A percentile compares a stretch with the other conserved stretches of the same genome.
Evolutionary conservation across 176 grass and related monocot species (phyloP).

Genomic region (Avena atlantica): DNA sequence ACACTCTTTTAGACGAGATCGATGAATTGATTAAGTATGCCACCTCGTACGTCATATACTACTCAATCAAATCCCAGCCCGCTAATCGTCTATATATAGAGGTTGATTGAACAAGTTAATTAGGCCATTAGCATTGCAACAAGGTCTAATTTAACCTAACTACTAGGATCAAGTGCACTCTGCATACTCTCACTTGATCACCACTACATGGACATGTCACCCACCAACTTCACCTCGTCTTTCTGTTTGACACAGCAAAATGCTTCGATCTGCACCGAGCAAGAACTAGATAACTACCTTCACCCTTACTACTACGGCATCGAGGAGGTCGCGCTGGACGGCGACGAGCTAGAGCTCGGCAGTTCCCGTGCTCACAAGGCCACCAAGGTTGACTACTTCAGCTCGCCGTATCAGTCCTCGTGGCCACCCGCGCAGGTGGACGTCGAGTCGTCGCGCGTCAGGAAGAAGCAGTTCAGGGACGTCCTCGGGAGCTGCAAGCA

Average conservation of each 20-base stretch:
- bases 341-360: conserved; percentile 39
- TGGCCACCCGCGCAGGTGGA: conserved; percentile 36
- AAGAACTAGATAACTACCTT: conserved; percentile 34
- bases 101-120: neutral
- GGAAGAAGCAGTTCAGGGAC: conserved; percentile 54
- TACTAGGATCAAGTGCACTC: neutral
- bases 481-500: conserved; percentile 67
- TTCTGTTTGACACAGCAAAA: conserved; percentile 31
- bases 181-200: neutral
- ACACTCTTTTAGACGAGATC: neutral
- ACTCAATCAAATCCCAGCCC: neutral
- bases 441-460: conserved; percentile 40
- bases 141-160: neutral
- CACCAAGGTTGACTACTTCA: conserved; percentile 48
- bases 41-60: conserved; percentile 5
- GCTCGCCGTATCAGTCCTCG: conserved; percentile 43
- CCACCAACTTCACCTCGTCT: neutral
- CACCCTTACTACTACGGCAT: conserved; percentile 10
- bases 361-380: conserved; percentile 36
- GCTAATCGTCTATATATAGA: conserved; percentile 24
- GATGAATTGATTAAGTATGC: neutral
- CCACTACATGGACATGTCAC: conserved; percentile 24
- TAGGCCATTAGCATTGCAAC: conserved; percentile 24
- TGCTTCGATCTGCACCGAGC: conserved; percentile 8
- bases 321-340: conserved; percentile 43